phyloP scores from a whole-genome alignment of 257 asterid genomes.

The Solanum lycopersicoides region DNA sequence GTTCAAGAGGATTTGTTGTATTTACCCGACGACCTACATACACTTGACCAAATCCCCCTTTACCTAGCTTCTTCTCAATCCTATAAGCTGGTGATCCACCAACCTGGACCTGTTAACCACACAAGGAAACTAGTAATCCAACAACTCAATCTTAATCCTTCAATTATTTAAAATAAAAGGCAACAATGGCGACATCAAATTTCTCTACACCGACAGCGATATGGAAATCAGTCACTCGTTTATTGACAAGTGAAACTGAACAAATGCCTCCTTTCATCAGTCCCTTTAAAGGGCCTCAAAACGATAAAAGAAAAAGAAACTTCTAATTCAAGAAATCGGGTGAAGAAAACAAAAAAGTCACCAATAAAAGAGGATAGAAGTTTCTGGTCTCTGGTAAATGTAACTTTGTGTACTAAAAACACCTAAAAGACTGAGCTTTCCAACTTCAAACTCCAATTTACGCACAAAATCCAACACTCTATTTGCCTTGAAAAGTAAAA shows the following conservation, averaged over 20 bases:
- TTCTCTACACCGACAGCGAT: not conserved
- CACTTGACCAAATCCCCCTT: constrained; percentile 87
- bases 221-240: not conserved
- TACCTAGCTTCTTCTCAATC: constrained; percentile 54
- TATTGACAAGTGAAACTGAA: not conserved
- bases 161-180: not conserved
- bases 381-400: not conserved
- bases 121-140: constrained; percentile 4
- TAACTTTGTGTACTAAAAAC: not conserved
- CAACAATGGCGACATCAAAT: not conserved
- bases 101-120: constrained; percentile 12
- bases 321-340: not conserved
- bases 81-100: constrained; percentile 58
- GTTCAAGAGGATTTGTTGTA: constrained; percentile 27
- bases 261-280: not conserved
- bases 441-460: not conserved
- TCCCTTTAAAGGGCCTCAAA: not conserved
- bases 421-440: not conserved
- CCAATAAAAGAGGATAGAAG: not conserved
- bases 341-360: not conserved
- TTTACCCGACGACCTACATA: constrained; percentile 58
- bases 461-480: not conserved
- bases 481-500: not conserved
- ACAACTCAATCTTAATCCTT: not conserved
- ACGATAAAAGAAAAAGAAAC: not conserved